phyloP scores from a whole-genome alignment of 2,329 filamentous ascomycete species.

The Claviceps humidiphila region DNA sequence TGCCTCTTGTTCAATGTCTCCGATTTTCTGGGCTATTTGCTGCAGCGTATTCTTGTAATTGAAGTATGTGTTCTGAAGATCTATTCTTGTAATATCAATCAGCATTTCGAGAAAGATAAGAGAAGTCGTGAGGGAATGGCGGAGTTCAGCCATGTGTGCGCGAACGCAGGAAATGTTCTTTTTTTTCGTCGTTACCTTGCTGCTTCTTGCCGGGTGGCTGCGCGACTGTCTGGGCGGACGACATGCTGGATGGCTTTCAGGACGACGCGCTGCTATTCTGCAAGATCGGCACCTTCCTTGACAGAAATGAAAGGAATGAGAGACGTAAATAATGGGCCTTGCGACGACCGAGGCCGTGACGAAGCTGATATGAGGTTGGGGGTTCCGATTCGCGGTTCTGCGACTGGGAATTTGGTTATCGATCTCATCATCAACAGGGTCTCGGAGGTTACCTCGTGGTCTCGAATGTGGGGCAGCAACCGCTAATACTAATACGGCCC shows the following conservation, averaged over 20 bases:
- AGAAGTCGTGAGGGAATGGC: not conserved
- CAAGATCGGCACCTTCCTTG: not conserved
- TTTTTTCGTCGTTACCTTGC: constrained; percentile 43
- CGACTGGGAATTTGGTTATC: too few relatives aligned
- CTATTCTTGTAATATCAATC: constrained; percentile 28
- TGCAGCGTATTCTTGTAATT: constrained; percentile 72
- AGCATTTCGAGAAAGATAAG: not conserved
- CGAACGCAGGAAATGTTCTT: not conserved
- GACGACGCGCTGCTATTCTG: not conserved
- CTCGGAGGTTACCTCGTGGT: too few relatives aligned
- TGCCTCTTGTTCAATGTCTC: constrained; percentile 90
- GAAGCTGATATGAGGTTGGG: too few relatives aligned
- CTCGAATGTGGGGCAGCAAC: too few relatives aligned
- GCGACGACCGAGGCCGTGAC: too few relatives aligned
- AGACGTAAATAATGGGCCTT: too few relatives aligned
- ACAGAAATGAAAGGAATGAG: too few relatives aligned
- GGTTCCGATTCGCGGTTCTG: too few relatives aligned
- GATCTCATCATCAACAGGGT: too few relatives aligned
- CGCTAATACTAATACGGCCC: too few relatives aligned
- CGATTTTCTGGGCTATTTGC: constrained; percentile 89
- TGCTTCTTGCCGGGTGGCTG: constrained; percentile 54
- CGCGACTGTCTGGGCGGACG: constrained; percentile 3
- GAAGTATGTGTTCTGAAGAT: constrained; percentile 67
- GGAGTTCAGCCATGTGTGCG: not conserved
- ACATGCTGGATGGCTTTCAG: not conserved